Conservation (phyloP, 2,329 filamentous ascomycete genomes). For the Thielaviopsis musarum region DNA sequence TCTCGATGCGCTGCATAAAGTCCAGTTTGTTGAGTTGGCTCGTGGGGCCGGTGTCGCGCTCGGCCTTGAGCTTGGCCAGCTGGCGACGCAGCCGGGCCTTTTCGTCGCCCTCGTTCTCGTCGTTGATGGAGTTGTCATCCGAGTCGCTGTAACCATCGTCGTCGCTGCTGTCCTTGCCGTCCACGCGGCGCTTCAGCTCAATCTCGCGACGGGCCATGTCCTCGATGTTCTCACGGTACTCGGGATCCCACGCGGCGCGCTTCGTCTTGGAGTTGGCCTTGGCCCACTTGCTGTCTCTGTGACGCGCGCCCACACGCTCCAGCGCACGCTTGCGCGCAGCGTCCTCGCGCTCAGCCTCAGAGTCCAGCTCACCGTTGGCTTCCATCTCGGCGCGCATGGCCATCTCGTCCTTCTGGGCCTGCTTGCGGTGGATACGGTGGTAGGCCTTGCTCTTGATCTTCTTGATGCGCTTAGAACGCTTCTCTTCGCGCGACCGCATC, state of each 20-base stretch:
- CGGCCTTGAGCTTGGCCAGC: constrained; percentile 24
- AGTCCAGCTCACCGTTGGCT: constrained; percentile 43
- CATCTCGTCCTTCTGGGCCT: constrained; percentile 36
- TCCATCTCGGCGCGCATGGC: constrained; percentile 34
- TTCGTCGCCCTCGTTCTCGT: constrained; percentile 29
- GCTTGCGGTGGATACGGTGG: constrained; percentile 76
- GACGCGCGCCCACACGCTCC: constrained; percentile 70
- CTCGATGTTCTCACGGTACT: constrained; percentile 57
- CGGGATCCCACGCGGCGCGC: constrained; percentile 74
- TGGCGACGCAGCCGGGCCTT: constrained; percentile 31
- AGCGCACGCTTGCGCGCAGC: constrained; percentile 61
- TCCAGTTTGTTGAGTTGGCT: constrained; percentile 68
- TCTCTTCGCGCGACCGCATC: constrained; percentile 72
- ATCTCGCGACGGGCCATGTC: constrained; percentile 74
- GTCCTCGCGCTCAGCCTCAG: constrained; percentile 46
- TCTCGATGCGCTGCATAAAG: constrained; percentile 88
- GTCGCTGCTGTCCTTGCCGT: constrained; percentile 38
- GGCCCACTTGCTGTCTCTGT: constrained; percentile 83
- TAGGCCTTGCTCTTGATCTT: constrained; percentile 99
- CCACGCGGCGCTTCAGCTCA: constrained; percentile 62
- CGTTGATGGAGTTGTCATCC: constrained; percentile 34
- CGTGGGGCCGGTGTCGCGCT: constrained; percentile 34
- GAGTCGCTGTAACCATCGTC: constrained; percentile 38
- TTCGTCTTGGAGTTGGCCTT: constrained; percentile 68
- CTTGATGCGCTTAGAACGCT: constrained; percentile 81